These are phyloP conservation scores for Endocalyx cinctus DNA, from an alignment of 2,329 filamentous ascomycete species.

Conservation along the genomic window DNA sequence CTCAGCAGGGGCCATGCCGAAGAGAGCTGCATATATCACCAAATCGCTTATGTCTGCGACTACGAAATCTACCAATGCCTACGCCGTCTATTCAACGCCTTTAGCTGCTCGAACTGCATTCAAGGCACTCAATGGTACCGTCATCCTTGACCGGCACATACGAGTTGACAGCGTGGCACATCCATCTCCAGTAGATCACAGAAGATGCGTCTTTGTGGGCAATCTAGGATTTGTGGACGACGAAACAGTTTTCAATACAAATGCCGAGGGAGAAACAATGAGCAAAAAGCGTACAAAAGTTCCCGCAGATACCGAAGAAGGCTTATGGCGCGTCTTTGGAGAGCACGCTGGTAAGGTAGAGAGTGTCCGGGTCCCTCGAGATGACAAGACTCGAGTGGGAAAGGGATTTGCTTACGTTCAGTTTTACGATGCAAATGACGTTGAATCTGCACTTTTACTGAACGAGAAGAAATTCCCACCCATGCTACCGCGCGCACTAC, in stretches of 20 bases:
- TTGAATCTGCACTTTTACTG: conserved; percentile 84
- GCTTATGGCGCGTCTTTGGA: conserved; percentile 77
- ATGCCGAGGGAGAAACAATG: conserved; percentile 60
- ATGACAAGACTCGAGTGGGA: conserved; percentile 84
- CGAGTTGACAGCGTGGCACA: conserved; percentile 89
- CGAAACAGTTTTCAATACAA: conserved; percentile 65
- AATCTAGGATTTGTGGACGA: conserved; percentile 96
- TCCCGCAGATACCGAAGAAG: conserved; percentile 86
- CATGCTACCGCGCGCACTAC: conserved; percentile 82
- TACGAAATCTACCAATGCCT: conserved; percentile 89
- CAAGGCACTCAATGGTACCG: conserved; percentile 73
- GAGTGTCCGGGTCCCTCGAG: conserved; percentile 86
- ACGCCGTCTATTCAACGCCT: conserved; percentile 78
- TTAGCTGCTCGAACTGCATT: conserved; percentile 73
- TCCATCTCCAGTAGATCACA: conserved; percentile 75
- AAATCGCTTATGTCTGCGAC: conserved; percentile 88
- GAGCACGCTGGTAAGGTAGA: conserved; percentile 76
- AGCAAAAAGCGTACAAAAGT: conserved; percentile 70
- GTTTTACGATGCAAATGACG: conserved; percentile 81
- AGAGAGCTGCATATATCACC: conserved; percentile 90
- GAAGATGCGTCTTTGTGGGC: conserved; percentile 91
- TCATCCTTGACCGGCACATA: conserved; percentile 81
- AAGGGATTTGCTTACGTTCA: conserved; percentile 98
- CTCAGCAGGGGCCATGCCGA: conserved; percentile 70
- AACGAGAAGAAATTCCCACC: conserved; percentile 92